Base-by-base conservation (phyloP, 805 yeast genomes). In the Pichia eremophila region DNA sequence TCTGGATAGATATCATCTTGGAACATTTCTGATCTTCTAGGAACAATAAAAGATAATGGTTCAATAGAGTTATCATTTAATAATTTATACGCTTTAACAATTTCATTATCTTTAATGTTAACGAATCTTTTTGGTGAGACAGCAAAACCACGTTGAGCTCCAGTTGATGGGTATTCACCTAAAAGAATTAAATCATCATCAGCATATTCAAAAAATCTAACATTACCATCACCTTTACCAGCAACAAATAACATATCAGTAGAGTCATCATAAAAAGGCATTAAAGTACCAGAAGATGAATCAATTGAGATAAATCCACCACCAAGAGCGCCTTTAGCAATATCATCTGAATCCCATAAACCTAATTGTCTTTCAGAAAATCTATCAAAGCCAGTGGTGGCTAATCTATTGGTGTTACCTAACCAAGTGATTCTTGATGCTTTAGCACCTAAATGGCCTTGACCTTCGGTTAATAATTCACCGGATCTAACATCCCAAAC, bases 191-290 rank as follows among this genome's bases (percentile, higher is more conserved):
- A 72, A 58, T 81, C 84, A 59, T 91, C 97, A 58, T 85, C 79
- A 52, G 81, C 88, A 64, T 77, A 88, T 70, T 93, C 99, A 62
- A 72, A 93, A 68, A 91, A 91, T 60, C 96, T 85, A 59, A 93
- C 87, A 64, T 91, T 93, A 58, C 98, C 98, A 65, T 93, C 99
- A 65, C 97, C 97, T 66, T 93, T 91, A 57, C 99, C 99, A 32
- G 95, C 98, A 51, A 93, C 70, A 61, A 84, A 93, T 50, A 93
- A 72, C 49, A 90, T 78, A 47, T 81, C 78, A 41, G 85, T 89
- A 35, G 85, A 76, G 28, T 79, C 85, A 62, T 93, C 99, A 62
- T 70, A 93, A 58, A 85, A 78, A 29, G 99, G 99, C 77, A 93
- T 85, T 64, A 90, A 70, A 39, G 93, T 85, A 57, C 99, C 99